Base-by-base conservation (phyloP, 331 rosid species). In the Acacia pycnantha region DNA sequence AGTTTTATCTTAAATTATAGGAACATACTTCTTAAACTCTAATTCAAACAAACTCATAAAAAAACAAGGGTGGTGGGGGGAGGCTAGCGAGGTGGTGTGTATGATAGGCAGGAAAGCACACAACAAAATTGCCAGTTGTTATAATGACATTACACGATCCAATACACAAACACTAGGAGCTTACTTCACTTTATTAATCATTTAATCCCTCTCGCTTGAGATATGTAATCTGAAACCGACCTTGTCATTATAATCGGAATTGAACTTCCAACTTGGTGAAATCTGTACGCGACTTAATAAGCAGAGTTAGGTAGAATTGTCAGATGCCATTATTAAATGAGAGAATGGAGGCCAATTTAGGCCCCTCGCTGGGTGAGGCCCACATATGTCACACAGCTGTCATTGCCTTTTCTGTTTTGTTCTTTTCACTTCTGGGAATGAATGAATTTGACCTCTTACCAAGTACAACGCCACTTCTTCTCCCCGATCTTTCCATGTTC, bases 101-200 rank as follows among this genome's bases (percentile, higher is more conserved):
- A n/a, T 44, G 69, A 74, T 71, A 50, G 84, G 53, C 51, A 69
- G 77, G 73, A 75, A 75, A 69, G 76, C 84, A 82, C 15, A 50
- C 58, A 74, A 77, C 73, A 80, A 79, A 53, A 13, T 11, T 79
- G 88, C 68, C 84, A 75, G 88, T 80, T 82, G 84, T 79, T 81
- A 62, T 37, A 51, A 74, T 70, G 86, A 79, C 89, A 82, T 46
- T 35, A 15, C 41, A 64, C 41, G 41, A 31, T 15, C 12, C 31
- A 22, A 61, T 7, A 29, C 41, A 53, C 61, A 19, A 19, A 11
- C 22, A 51, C 58, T 7, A 13, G 14, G 15, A 5, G 43, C 41
- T 65, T 6, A 33, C 43, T 27, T 27, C 1, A 43, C 46, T 12
- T 50, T 50, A 13, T 62, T 27, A 26, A n/a, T n/a, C n/a, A n/a